Percentiles rank a stretch among this genome's conserved stretches.
These are phyloP conservation scores for Rhododendron simsii DNA, from an alignment of 148 eudicot genomes.

Conservation along the genomic window DNA sequence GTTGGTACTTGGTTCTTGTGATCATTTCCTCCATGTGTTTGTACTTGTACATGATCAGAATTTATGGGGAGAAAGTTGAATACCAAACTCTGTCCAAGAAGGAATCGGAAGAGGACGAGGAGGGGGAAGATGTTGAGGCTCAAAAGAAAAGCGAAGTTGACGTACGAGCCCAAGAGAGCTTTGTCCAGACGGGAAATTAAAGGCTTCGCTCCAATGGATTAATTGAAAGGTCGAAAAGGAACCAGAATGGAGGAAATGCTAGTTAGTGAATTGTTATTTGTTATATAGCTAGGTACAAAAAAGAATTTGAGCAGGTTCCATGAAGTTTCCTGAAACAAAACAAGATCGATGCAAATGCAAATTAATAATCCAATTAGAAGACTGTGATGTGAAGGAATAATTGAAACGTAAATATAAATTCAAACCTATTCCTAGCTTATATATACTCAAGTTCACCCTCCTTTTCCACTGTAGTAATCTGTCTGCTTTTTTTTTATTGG, in stretches of 20 bases:
- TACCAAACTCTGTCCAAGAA: conserved; percentile 27
- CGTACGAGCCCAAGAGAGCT: conserved; percentile 21
- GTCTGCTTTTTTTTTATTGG: too few species aligned
- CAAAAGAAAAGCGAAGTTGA: conserved; percentile 27
- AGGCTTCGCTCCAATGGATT: conserved; percentile 27
- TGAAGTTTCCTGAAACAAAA: too few species aligned
- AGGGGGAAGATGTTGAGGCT: conserved; percentile 53
- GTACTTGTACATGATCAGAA: conserved; percentile 36
- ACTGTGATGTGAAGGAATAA: too few species aligned
- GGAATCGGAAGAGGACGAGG: conserved; percentile 20
- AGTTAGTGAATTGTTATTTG: too few species aligned
- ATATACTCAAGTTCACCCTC: too few species aligned
- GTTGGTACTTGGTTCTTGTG: conserved; percentile 58
- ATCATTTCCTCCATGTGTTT: conserved; percentile 36
- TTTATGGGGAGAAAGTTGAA: conserved; percentile 24
- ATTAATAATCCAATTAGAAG: too few species aligned
- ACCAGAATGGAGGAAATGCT: not conserved
- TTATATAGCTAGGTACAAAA: too few species aligned
- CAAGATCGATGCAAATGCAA: too few species aligned
- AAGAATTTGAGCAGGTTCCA: too few species aligned
- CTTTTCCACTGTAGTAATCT: too few species aligned
- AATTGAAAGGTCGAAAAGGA: conserved; percentile 41
- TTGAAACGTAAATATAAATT: too few species aligned
- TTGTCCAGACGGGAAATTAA: conserved; percentile 21
- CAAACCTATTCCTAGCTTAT: too few species aligned